phyloP scores from a whole-genome alignment of 2,329 filamentous ascomycete species.

The Epichloe typhina region DNA sequence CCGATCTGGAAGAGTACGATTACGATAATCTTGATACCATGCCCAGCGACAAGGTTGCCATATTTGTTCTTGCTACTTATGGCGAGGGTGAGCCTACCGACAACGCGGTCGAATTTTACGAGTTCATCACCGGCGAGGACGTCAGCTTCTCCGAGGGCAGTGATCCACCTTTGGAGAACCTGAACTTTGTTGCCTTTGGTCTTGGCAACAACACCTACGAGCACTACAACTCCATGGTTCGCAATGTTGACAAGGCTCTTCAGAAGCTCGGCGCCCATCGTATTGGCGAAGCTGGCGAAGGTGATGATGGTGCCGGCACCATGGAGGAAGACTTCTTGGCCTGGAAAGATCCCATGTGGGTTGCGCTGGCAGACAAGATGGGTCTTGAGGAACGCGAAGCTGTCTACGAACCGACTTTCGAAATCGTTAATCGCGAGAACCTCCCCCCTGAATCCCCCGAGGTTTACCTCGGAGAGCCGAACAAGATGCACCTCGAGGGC shows the following conservation, averaged over 20 bases:
- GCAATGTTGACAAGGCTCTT: slow-evolving; percentile 72
- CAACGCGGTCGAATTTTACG: slow-evolving; percentile 97
- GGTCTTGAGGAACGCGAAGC: slow-evolving; percentile 87
- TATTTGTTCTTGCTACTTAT: slow-evolving; percentile 95
- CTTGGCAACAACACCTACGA: slow-evolving; percentile 99
- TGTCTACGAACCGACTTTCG: slow-evolving; percentile 87
- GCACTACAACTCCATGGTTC: slow-evolving; percentile 98
- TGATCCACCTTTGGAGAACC: slow-evolving; percentile 62
- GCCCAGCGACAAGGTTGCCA: slow-evolving; percentile 77
- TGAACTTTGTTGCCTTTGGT: slow-evolving; percentile 91
- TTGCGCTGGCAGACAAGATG: slow-evolving; percentile 69
- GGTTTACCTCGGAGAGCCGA: slow-evolving; percentile 92
- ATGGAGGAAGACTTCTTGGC: slow-evolving; percentile 99
- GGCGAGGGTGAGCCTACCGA: slow-evolving; percentile 97
- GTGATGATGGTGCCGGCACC: slow-evolving; percentile 92
- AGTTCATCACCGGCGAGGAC: slow-evolving; percentile 79
- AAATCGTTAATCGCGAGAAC: slow-evolving; percentile 62
- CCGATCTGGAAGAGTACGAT: slow-evolving; percentile 95
- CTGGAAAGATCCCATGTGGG: slow-evolving; percentile 99
- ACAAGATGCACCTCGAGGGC: slow-evolving; percentile 88
- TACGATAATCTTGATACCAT: slow-evolving; percentile 86
- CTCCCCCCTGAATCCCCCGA: slow-evolving; percentile 63
- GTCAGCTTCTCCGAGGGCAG: slow-evolving; percentile 62
- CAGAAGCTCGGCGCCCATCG: slow-evolving; percentile 70
- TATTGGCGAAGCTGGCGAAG: slow-evolving; percentile 82